Conservation (phyloP, 2,329 filamentous ascomycete genomes). For the Trichoderma cornu-damae region DNA sequence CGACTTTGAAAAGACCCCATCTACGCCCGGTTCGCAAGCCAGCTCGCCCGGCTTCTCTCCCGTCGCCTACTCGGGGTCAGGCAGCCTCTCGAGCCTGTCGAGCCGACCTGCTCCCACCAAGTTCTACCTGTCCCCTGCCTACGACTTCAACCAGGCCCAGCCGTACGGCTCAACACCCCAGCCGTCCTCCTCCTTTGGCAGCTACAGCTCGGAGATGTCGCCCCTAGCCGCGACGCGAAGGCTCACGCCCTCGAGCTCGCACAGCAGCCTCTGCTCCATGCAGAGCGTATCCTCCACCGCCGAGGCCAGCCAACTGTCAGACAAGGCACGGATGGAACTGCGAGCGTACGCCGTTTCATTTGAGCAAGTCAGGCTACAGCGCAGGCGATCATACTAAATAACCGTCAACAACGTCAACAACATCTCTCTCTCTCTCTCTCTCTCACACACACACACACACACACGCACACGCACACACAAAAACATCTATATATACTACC, state of each 20-base stretch:
- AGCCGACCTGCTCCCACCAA: slow-evolving; percentile 32
- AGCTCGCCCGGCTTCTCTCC: slow-evolving; percentile 52
- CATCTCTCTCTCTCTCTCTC: too few species aligned
- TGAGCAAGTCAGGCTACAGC: slow-evolving; percentile 66
- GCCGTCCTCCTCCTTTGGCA: slow-evolving; percentile 27
- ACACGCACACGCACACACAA: not conserved
- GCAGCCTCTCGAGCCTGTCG: slow-evolving; percentile 22
- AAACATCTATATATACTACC: too few species aligned
- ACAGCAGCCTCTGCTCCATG: slow-evolving; percentile 78
- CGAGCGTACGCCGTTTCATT: slow-evolving; percentile 84
- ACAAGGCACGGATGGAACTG: slow-evolving; percentile 72
- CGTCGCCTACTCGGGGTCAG: slow-evolving; percentile 48
- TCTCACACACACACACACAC: not conserved
- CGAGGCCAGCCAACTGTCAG: slow-evolving; percentile 58
- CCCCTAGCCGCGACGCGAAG: slow-evolving; percentile 31
- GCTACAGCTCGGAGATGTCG: slow-evolving; percentile 26
- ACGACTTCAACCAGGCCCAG: slow-evolving; percentile 65
- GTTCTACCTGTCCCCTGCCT: slow-evolving; percentile 68
- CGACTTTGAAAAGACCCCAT: slow-evolving; percentile 69
- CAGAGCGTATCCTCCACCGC: slow-evolving; percentile 53
- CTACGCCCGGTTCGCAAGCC: slow-evolving; percentile 51
- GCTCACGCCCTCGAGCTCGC: slow-evolving; percentile 69
- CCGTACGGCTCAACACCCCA: slow-evolving; percentile 50
- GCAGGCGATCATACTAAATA: slow-evolving; percentile 52
- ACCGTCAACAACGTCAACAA: not conserved